Conservation (phyloP, 2,329 filamentous ascomycete genomes). For the Colletotrichum cereale region DNA sequence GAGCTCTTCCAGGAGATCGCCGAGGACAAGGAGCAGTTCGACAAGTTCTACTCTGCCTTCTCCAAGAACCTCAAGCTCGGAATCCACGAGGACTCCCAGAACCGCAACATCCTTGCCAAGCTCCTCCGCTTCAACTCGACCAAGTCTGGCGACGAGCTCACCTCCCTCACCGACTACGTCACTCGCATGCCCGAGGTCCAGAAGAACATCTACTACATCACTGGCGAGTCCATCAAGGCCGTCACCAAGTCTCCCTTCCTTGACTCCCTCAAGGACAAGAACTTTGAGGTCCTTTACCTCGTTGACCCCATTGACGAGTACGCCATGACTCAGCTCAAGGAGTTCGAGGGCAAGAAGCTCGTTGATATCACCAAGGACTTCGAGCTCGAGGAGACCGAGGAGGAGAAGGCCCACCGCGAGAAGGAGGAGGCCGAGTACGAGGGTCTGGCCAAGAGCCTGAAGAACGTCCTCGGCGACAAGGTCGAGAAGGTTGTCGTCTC, state of each 20-base stretch:
- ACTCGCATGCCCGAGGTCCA: slow-evolving; percentile 99
- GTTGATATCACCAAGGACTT: slow-evolving; percentile 99
- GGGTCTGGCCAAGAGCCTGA: slow-evolving; percentile 92
- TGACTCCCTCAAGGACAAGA: slow-evolving; percentile 98
- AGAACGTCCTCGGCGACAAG: slow-evolving; percentile 99
- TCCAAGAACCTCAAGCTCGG: slow-evolving; percentile 99
- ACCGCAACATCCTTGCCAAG: slow-evolving; percentile 93
- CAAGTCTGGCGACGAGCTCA: slow-evolving; percentile 96
- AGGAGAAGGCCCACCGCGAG: slow-evolving; percentile 98
- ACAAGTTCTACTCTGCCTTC: slow-evolving; percentile 99
- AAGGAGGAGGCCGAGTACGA: slow-evolving; percentile 99
- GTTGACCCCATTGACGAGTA: slow-evolving; percentile 99
- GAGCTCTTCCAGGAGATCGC: slow-evolving; percentile 99
- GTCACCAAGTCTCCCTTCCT: slow-evolving; percentile 99
- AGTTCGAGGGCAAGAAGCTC: slow-evolving; percentile 99
- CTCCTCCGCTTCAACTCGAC: slow-evolving; percentile 98
- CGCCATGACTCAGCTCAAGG: slow-evolving; percentile 99
- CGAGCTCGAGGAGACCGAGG: slow-evolving; percentile 99
- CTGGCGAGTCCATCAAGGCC: slow-evolving; percentile 98
- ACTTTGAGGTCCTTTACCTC: slow-evolving; percentile 99
- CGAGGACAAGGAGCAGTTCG: slow-evolving; percentile 99
- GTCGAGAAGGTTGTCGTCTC: slow-evolving; percentile 99
- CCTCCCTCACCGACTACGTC: slow-evolving; percentile 96
- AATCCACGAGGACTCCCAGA: slow-evolving; percentile 99
- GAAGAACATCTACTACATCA: slow-evolving; percentile 99